Evolutionary conservation across 768 basidiomycete species (phyloP), one percentile per base, ranked within the genome.

Genomic region (Suillus subluteus): DNA sequence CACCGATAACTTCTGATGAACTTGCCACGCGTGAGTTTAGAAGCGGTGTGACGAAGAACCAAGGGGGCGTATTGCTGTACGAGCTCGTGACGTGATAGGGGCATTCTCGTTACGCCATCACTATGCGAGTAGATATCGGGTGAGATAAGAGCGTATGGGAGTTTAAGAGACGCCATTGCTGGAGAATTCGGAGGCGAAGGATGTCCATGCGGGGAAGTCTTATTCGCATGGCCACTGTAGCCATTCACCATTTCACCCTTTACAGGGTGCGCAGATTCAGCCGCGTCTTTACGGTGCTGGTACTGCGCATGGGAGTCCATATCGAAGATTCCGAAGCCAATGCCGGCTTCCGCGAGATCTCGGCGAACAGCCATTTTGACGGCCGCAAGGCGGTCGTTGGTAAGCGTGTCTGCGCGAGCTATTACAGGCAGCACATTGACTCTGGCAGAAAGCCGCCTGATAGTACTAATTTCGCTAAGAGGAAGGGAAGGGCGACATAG

Each of bases 311-410:
- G 84, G 69, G 78, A 80, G 78, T 91, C 91, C 75, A 87, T 82
- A 82, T 94, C 93, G 80, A 95, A 95, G 70, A 95, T 93, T 72
- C 93, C 92, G 78, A 94, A 94, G 67, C 91, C 92, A 75, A 94
- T 94, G 66, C 92, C 93, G 58, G 91, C 90, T 70, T 91, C 89
- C 48, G 92, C 92, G 56, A 95, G 84, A 79, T 94, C 92, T 74
- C 88, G 80, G 71, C 91, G 87, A 74, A 95, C 86, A 68, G 92
- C 93, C 73, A 88, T 79, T 79, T 94, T 94, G 76, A 95, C 87
- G 68, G 87, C 88, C 62, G 87, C 85, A 66, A 95, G 85, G 70
- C 92, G 89, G 75, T 94, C 91, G 78, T 91, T 91, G 62, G 91
- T 91, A 69, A 95, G 83, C 67, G 87, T 83, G 81, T 95, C 94